These are phyloP conservation scores for Mycotypha africana DNA, from an alignment of 371 early-diverging fungal species.

Conservation along the genomic window DNA sequence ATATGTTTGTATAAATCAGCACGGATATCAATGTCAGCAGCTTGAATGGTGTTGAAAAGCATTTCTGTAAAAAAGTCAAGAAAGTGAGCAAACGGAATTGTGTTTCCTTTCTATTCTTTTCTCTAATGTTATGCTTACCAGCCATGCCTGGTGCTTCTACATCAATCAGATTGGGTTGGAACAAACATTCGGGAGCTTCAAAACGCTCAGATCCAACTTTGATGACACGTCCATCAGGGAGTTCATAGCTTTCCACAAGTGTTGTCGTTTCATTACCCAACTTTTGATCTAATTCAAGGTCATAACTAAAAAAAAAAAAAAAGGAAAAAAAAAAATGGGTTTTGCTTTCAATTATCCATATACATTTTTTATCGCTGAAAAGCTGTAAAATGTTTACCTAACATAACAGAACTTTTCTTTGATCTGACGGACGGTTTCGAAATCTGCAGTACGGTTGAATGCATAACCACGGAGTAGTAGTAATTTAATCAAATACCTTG, in stretches of 20 bases:
- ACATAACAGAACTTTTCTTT: constrained; percentile 98
- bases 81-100: background rate
- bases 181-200: constrained; percentile 97
- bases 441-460: constrained; percentile 96
- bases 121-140: constrained; percentile 48
- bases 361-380: background rate
- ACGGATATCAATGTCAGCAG: constrained; percentile 91
- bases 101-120: too few relatives aligned
- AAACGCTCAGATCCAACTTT: constrained; percentile 97
- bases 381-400: constrained; percentile 50
- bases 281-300: constrained; percentile 89
- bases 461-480: constrained; percentile 92
- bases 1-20: constrained; percentile 94
- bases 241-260: constrained; percentile 92
- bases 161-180: constrained; percentile 96
- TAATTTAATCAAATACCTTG: constrained; percentile 93
- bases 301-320: constrained; percentile 60
- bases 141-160: constrained; percentile 92
- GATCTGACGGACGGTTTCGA: constrained; percentile 94
- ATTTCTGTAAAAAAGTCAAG: constrained; percentile 55
- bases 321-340: background rate
- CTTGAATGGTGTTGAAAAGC: constrained; percentile 86
- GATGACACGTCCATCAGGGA: constrained; percentile 97
- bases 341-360: background rate
- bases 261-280: constrained; percentile 96